Conservation (phyloP, 2,329 filamentous ascomycete genomes). For the Colletotrichum sp. region DNA sequence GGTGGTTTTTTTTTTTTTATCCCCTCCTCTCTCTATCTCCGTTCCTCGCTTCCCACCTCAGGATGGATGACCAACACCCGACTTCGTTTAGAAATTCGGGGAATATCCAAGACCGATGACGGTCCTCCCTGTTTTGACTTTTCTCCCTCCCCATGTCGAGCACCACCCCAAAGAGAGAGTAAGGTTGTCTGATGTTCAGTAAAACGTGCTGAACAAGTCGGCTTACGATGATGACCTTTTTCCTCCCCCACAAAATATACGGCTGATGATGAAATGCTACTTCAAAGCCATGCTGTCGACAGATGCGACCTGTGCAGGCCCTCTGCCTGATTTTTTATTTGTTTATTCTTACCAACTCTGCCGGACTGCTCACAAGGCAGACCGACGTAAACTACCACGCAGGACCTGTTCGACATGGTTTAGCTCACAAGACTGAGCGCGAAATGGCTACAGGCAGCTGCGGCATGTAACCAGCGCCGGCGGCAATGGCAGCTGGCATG, state of each 20-base stretch:
- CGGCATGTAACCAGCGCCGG: not conserved
- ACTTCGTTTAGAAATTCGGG: not conserved
- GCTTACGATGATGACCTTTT: not conserved
- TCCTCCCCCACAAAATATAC: not conserved
- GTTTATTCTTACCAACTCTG: not conserved
- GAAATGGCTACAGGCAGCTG: not conserved
- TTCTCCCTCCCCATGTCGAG: not conserved
- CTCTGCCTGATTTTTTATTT: not conserved
- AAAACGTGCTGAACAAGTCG: not conserved
- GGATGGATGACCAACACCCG: not conserved
- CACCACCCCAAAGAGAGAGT: not conserved
- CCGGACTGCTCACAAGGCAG: not conserved
- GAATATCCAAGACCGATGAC: not conserved
- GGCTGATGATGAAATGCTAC: not conserved
- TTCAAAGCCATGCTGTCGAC: not conserved
- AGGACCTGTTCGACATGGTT: not conserved
- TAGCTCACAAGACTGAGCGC: not conserved
- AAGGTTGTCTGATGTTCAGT: not conserved
- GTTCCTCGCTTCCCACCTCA: not conserved
- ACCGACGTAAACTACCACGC: no score
- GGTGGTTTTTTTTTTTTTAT: no score
- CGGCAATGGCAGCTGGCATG: not conserved
- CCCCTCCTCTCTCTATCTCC: not conserved
- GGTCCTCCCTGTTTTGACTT: not conserved
- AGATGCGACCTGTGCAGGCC: not conserved